Conservation (phyloP, 768 basidiomycete species). For the Wakefieldia striispora region DNA sequence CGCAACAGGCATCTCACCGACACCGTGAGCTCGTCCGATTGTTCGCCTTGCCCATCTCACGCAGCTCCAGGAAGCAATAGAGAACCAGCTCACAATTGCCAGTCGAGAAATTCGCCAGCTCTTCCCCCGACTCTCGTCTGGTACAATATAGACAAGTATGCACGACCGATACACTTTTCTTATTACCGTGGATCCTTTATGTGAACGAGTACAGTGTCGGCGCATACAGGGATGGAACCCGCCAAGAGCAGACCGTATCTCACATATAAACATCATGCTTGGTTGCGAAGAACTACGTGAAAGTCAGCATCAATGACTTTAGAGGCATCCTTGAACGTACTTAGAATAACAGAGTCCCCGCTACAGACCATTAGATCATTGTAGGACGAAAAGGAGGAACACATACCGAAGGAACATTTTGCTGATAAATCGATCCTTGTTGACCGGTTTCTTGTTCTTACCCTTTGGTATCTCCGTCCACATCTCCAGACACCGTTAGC, state of each 20-base stretch:
- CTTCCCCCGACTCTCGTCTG: slow-evolving; percentile 32
- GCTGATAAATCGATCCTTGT: slow-evolving; percentile 99
- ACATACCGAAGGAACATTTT: slow-evolving; percentile 95
- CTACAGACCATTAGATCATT: slow-evolving; percentile 38
- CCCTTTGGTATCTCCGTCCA: slow-evolving; percentile 99
- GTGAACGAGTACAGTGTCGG: too few species aligned
- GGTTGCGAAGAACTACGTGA: slow-evolving; percentile 69
- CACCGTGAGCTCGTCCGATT: slow-evolving; percentile 39
- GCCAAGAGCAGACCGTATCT: not conserved
- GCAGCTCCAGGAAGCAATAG: slow-evolving; percentile 48
- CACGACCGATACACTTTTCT: not conserved
- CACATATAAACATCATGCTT: slow-evolving; percentile 47
- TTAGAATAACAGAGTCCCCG: slow-evolving; percentile 96
- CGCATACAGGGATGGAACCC: not conserved
- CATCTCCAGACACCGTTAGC: slow-evolving; percentile 60
- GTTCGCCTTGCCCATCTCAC: slow-evolving; percentile 9
- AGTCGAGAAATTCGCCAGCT: slow-evolving; percentile 62
- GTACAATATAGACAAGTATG: not conserved
- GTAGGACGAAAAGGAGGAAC: slow-evolving; percentile 1
- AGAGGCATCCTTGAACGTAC: slow-evolving; percentile 48
- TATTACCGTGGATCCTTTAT: not conserved
- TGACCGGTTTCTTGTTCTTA: slow-evolving; percentile 97
- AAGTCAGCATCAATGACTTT: slow-evolving; percentile 33
- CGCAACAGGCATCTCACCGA: slow-evolving; percentile 57
- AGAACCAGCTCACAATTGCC: slow-evolving; percentile 54